Conservation (phyloP, 495 filamentous ascomycete genomes). For the Astrothelium macrocarpum region DNA sequence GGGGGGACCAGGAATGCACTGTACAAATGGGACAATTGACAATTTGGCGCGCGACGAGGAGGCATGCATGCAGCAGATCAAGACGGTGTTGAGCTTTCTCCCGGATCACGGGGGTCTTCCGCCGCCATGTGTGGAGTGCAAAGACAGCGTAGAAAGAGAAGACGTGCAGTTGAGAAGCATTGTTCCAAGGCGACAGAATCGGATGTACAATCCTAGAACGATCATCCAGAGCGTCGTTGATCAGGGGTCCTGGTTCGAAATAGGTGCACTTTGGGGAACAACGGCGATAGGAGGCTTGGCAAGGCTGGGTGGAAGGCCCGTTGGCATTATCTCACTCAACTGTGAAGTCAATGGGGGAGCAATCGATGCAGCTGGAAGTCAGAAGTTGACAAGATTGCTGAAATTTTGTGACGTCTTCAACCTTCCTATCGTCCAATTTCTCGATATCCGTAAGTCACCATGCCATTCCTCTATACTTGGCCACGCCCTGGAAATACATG, state of each 20-base stretch:
- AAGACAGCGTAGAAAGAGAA: background rate
- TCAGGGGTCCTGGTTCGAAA: conserved; percentile 49
- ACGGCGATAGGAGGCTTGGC: conserved; percentile 52
- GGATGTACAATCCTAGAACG: conserved; percentile 51
- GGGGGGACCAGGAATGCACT: conserved; percentile 50
- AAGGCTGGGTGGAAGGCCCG: conserved; percentile 43
- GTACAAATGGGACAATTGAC: conserved; percentile 57
- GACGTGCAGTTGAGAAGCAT: conserved; percentile 38
- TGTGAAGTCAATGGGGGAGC: conserved; percentile 53
- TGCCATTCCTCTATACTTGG: background rate
- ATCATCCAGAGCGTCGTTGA: conserved; percentile 51
- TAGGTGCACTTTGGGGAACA: conserved; percentile 51
- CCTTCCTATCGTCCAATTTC: conserved; percentile 51
- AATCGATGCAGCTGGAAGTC: conserved; percentile 48
- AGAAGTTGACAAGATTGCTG: conserved; percentile 48
- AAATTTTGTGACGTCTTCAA: conserved; percentile 59
- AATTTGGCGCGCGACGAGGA: conserved; percentile 51
- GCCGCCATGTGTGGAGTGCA: background rate
- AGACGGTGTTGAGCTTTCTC: conserved; percentile 43
- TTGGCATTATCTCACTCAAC: conserved; percentile 49
- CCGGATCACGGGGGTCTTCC: conserved; percentile 39
- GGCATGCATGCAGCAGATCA: conserved; percentile 50
- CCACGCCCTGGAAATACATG: conserved; percentile 3
- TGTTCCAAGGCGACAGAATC: conserved; percentile 46
- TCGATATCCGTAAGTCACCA: conserved; percentile 41